Evolutionary conservation across 2,329 filamentous ascomycete species (phyloP).

Genomic region (Rhinocladiella mackenziei): DNA sequence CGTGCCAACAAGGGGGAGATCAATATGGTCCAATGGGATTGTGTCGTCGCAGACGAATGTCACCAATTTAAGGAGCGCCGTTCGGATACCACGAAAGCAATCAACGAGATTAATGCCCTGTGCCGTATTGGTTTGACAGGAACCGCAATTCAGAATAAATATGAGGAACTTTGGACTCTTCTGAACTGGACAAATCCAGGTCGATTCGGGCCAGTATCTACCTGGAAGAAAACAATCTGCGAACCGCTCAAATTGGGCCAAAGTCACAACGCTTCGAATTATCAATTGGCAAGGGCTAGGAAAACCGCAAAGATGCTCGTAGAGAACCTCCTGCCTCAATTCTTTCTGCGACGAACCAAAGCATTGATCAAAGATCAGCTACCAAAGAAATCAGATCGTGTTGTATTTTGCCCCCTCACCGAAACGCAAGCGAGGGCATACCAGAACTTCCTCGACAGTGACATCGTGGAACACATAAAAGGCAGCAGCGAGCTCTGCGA

Average conservation of each 20-base stretch:
- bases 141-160: constrained; percentile 96
- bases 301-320: constrained; percentile 80
- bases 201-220: constrained; percentile 59
- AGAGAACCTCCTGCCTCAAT: constrained; percentile 78
- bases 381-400: constrained; percentile 88
- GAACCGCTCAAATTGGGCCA: constrained; percentile 81
- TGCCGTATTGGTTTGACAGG: constrained; percentile 92
- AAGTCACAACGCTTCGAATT: constrained; percentile 81
- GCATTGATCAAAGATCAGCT: constrained; percentile 85
- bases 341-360: constrained; percentile 92
- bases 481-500: constrained; percentile 63
- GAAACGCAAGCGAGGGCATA: constrained; percentile 78
- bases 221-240: constrained; percentile 76
- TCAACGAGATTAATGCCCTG: constrained; percentile 85
- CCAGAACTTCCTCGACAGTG: constrained; percentile 70
- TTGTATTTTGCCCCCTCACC: constrained; percentile 91
- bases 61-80: constrained; percentile 78
- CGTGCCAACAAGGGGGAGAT: constrained; percentile 66
- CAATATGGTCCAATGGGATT: constrained; percentile 89
- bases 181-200: constrained; percentile 96
- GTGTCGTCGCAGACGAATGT: constrained; percentile 89
- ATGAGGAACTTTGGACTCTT: constrained; percentile 93
- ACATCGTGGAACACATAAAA: constrained; percentile 66
- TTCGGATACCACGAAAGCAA: constrained; percentile 74
- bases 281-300: constrained; percentile 75